Evolutionary conservation across 2,329 filamentous ascomycete species (phyloP).

Genomic region (Aspergillus tamarii): DNA sequence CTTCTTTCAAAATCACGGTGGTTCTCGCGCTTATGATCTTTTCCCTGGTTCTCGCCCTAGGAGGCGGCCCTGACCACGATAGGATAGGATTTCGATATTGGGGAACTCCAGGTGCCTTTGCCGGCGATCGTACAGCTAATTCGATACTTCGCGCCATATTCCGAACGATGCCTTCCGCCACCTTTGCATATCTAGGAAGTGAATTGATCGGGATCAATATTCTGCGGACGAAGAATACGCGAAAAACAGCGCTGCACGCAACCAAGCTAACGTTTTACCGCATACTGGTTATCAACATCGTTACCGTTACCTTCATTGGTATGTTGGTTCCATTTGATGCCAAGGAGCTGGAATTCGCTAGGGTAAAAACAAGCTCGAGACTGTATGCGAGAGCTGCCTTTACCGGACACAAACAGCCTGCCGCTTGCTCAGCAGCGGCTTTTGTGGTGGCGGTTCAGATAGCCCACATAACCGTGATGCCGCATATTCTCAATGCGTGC

Average conservation of each 20-base stretch:
- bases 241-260: constrained; percentile 73
- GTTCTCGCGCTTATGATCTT: constrained; percentile 69
- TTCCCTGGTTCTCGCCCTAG: constrained; percentile 64
- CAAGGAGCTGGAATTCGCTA: constrained; percentile 56
- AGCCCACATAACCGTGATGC: constrained; percentile 65
- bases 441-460: constrained; percentile 74
- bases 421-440: constrained; percentile 58
- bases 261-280: constrained; percentile 82
- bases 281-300: constrained; percentile 78
- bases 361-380: constrained; percentile 45
- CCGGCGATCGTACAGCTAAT: constrained; percentile 46
- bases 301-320: constrained; percentile 73
- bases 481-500: constrained; percentile 72
- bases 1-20: constrained; percentile 69
- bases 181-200: constrained; percentile 77
- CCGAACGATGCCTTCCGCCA: constrained; percentile 73
- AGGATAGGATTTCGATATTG: constrained; percentile 69
- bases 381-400: constrained; percentile 45
- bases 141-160: constrained; percentile 68
- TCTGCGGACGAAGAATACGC: constrained; percentile 77
- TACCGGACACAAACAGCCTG: background rate
- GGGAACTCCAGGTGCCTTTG: constrained; percentile 64
- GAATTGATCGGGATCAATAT: constrained; percentile 79
- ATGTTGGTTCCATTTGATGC: constrained; percentile 77
- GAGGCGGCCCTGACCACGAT: constrained; percentile 66